phyloP scores from a whole-genome alignment of 2,329 filamentous ascomycete species.

The Alternaria ventricosa region DNA sequence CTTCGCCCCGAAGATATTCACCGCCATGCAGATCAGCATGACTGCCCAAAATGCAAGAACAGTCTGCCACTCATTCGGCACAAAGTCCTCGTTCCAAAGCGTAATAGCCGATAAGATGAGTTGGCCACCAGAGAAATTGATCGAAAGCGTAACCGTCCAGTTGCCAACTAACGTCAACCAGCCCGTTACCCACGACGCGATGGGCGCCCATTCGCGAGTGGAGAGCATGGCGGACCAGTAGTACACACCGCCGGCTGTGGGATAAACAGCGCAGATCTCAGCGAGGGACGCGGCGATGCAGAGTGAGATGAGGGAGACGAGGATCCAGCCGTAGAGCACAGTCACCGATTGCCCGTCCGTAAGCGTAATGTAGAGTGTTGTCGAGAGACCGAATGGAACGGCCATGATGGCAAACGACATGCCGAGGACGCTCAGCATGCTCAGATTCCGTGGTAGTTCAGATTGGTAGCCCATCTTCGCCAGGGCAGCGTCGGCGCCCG shows the following conservation, averaged over 20 bases:
- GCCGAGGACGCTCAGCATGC: constrained; percentile 73
- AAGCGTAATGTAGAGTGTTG: constrained; percentile 72
- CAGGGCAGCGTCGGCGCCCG: constrained; percentile 65
- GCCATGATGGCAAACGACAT: constrained; percentile 79
- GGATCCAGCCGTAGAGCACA: constrained; percentile 73
- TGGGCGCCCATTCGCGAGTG: constrained; percentile 68
- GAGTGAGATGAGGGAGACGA: constrained; percentile 70
- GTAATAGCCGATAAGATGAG: constrained; percentile 71
- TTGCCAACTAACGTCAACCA: constrained; percentile 77
- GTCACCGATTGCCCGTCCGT: constrained; percentile 73
- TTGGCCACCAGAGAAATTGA: constrained; percentile 72
- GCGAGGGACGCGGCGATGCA: constrained; percentile 73
- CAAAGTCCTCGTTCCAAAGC: constrained; percentile 73
- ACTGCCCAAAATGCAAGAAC: constrained; percentile 76
- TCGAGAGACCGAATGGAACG: constrained; percentile 70
- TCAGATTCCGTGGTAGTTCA: constrained; percentile 70
- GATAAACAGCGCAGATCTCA: constrained; percentile 78
- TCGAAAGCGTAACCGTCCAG: constrained; percentile 69
- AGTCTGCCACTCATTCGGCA: constrained; percentile 72
- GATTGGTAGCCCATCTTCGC: constrained; percentile 72
- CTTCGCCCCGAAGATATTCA: constrained; percentile 69
- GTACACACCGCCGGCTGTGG: constrained; percentile 77
- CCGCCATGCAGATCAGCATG: constrained; percentile 67
- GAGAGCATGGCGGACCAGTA: constrained; percentile 73
- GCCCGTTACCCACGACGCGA: constrained; percentile 73